These are phyloP conservation scores for Suillus brevipes DNA, from an alignment of 768 basidiomycete species.

Conservation along the genomic window DNA sequence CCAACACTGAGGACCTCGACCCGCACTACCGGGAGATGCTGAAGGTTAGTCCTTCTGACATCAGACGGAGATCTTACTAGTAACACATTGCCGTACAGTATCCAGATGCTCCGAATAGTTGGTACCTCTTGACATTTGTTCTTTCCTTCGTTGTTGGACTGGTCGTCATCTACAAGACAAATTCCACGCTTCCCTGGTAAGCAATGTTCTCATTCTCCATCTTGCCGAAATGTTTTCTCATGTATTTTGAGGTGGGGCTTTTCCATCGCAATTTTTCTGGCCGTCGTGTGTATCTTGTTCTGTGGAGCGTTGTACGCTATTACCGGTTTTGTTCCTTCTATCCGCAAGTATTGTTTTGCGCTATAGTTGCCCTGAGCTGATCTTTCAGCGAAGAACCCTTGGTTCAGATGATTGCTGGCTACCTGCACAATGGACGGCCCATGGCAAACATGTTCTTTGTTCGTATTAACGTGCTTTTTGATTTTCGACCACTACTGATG, in stretches of 20 bases:
- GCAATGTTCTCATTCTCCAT: constrained; percentile 8
- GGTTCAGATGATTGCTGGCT: constrained; percentile 39
- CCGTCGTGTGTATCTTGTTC: constrained; percentile 50
- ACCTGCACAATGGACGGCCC: constrained; percentile 37
- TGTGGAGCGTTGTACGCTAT: constrained; percentile 55
- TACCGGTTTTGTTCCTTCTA: constrained; percentile 31
- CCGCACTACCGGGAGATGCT: constrained; percentile 57
- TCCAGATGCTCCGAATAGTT: constrained; percentile 33
- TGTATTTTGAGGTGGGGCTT: constrained; percentile 43
- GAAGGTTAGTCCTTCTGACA: constrained; percentile 31
- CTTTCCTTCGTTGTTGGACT: constrained; percentile 49
- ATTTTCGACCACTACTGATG: constrained; percentile 35
- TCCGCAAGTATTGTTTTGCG: constrained; percentile 18
- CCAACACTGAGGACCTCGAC: constrained; percentile 44
- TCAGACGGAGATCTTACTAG: background rate
- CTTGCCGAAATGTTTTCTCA: background rate
- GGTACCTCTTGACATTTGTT: constrained; percentile 31
- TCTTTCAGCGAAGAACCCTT: constrained; percentile 21
- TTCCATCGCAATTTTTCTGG: constrained; percentile 52
- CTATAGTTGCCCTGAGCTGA: background rate
- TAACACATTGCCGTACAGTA: constrained; percentile 23
- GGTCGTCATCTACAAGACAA: constrained; percentile 52
- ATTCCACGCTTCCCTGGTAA: constrained; percentile 58
- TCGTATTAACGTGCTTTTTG: background rate
- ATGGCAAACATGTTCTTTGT: constrained; percentile 47